Evolutionary conservation across 2,329 filamentous ascomycete species (phyloP), one percentile per base, ranked within the genome.

Genomic region (Aspergillus tubingensis): DNA sequence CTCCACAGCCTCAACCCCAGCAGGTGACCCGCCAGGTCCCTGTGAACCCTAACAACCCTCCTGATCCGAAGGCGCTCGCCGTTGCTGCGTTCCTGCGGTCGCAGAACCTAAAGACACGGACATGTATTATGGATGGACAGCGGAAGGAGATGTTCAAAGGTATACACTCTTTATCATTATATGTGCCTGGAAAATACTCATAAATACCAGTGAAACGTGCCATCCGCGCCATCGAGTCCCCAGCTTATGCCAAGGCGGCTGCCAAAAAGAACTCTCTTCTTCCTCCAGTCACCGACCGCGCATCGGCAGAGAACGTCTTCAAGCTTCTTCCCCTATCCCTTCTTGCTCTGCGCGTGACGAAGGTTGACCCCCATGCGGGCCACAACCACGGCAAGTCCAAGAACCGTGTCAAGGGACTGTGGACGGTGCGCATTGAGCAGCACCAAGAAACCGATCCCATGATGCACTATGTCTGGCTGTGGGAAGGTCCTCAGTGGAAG

Each of bases 61-160:
- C 94, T 5, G 95, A 96, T 69, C 94, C 94, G 41, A 88, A 92
- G 71, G 93, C 92, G 19, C 80, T 98, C 49, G 92, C 93, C 8
- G 85, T 99, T 57, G 96, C 95, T 67, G 89, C 91, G 72, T 99
- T 96, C 79, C 81, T 99, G 61, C 88, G 88, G 68, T 78, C 85
- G 60, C 93, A 97, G 79, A 86, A 95, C 61, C 80, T 99, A 66
- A 99, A 99, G 84, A 84, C 86, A 17, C 85, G 95, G 65, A 97
- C 93, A 17, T 94, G 91, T 75, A 96, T 99, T 65, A 85, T 98
- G 66, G 93, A 97, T 67, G 95, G 95, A 70, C 93, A 97, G 83
- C 87, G 95, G 71, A 98, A 96, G 80, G 94, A 99, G 67, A 96
- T 99, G 91, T 98, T 99, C 79, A 90, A 89, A 84, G 92, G 92